Evolutionary conservation across 305 asterid species (phyloP).

Genomic region (Fraxinus floribunda): DNA sequence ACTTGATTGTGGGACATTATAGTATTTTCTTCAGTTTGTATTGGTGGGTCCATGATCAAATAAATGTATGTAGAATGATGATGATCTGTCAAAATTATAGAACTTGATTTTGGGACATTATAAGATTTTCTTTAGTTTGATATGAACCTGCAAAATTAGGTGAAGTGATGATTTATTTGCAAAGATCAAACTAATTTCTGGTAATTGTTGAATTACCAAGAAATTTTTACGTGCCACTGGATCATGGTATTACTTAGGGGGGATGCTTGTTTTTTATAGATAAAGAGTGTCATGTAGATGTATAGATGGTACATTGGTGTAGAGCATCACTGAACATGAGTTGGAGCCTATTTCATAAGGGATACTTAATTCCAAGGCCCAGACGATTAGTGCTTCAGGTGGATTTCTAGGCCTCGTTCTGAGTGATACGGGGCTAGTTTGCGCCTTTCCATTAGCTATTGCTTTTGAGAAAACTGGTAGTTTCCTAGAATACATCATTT

Average conservation of each 20-base stretch:
- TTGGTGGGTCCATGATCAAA: background rate
- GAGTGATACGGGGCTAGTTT: background rate
- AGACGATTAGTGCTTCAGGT: background rate
- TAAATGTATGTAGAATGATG: too few relatives aligned
- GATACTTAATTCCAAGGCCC: background rate
- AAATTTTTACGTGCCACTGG: background rate
- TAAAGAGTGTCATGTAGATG: background rate
- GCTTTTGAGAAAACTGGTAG: background rate
- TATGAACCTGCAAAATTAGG: background rate
- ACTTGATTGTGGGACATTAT: background rate
- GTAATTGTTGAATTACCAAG: background rate
- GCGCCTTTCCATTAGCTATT: background rate
- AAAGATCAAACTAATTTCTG: background rate
- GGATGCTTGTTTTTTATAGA: background rate
- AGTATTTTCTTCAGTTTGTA: background rate
- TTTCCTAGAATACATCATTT: background rate
- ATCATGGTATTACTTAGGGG: background rate
- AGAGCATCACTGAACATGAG: background rate
- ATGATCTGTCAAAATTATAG: too few relatives aligned
- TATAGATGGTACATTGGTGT: background rate
- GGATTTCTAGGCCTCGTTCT: background rate
- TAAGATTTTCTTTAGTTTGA: background rate
- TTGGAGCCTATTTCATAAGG: background rate
- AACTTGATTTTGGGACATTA: background rate
- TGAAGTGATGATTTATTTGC: background rate